Evolutionary conservation across 176 grass and related monocot species (phyloP).

Genomic region (Eleusine indica): DNA sequence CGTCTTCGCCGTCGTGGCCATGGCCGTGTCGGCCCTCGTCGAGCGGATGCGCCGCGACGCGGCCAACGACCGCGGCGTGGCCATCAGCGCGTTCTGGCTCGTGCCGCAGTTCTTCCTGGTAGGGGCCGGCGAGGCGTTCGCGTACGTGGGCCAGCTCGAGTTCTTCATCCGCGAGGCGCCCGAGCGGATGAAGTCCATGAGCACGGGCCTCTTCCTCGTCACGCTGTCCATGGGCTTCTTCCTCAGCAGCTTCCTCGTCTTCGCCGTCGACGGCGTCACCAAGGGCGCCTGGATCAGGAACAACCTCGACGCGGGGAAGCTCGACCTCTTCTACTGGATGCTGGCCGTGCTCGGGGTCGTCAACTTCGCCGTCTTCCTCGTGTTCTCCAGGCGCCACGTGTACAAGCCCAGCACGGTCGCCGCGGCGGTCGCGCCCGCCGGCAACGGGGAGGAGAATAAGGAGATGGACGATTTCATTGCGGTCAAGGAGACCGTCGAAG

Average conservation of each 20-base stretch:
- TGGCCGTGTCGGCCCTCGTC: slow-evolving; percentile 58
- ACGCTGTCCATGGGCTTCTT: slow-evolving; percentile 72
- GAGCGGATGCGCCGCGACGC: slow-evolving; percentile 59
- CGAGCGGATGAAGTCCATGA: slow-evolving; percentile 71
- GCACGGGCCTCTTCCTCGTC: slow-evolving; percentile 65
- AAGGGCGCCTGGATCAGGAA: slow-evolving; percentile 54
- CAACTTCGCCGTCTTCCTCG: slow-evolving; percentile 59
- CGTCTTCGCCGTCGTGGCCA: slow-evolving; percentile 49
- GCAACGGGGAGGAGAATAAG: slow-evolving; percentile 15
- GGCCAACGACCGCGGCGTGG: background rate
- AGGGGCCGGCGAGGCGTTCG: slow-evolving; percentile 72
- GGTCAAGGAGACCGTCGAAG: slow-evolving; percentile 53
- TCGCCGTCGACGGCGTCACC: slow-evolving; percentile 46
- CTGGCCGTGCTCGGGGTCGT: slow-evolving; percentile 59
- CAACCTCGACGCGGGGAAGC: slow-evolving; percentile 54
- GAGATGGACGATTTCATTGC: slow-evolving; percentile 46
- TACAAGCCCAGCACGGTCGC: slow-evolving; percentile 48
- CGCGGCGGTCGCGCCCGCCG: slow-evolving; percentile 20
- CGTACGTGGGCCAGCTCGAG: slow-evolving; percentile 78
- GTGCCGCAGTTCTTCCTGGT: slow-evolving; percentile 80
- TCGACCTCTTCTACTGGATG: slow-evolving; percentile 79
- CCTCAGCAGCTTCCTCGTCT: slow-evolving; percentile 69
- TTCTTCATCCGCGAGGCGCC: slow-evolving; percentile 82
- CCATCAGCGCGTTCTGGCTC: slow-evolving; percentile 65
- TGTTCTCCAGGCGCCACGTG: slow-evolving; percentile 53